Evolutionary conservation across 306 rosid species (phyloP).

Genomic region (Trichosanthes truncata): DNA sequence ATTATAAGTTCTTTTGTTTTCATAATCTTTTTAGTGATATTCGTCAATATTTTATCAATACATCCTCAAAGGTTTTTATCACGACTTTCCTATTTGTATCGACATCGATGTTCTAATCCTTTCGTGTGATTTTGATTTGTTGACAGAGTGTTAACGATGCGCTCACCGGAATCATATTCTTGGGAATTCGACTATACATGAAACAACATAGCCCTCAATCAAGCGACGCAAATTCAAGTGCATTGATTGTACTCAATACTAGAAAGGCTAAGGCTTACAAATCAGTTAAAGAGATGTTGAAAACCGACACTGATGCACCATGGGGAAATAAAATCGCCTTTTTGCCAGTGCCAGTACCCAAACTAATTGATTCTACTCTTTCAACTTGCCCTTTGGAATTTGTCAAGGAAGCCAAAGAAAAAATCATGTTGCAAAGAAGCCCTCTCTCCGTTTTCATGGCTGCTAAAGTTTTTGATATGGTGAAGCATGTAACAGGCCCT

Average conservation of each 20-base stretch:
- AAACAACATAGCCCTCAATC: constrained; percentile 27
- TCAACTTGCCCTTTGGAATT: constrained; percentile 31
- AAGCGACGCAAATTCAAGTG: constrained; percentile 29
- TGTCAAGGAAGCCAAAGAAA: constrained; percentile 28
- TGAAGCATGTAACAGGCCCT: constrained; percentile 33
- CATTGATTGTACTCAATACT: constrained; percentile 46
- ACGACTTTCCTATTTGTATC: too few relatives aligned
- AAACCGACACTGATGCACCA: constrained; percentile 23
- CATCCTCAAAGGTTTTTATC: too few relatives aligned
- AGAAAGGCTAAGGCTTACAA: constrained; percentile 37
- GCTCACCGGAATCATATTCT: constrained; percentile 36
- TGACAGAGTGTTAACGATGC: constrained; percentile 47
- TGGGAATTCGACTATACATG: constrained; percentile 47
- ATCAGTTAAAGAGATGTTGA: constrained; percentile 38
- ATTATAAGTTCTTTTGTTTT: too few relatives aligned
- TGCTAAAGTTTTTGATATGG: constrained; percentile 22
- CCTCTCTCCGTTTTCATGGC: constrained; percentile 31
- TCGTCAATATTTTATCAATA: too few relatives aligned
- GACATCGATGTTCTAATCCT: too few relatives aligned
- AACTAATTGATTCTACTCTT: constrained; percentile 11
- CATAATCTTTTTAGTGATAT: too few relatives aligned
- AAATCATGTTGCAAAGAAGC: constrained; percentile 37
- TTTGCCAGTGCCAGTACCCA: constrained; percentile 43
- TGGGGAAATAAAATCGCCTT: constrained; percentile 55
- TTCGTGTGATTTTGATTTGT: background rate